Percentiles rank a stretch among this genome's conserved stretches.
These are phyloP conservation scores for Trichoderma parareesei DNA, from an alignment of 495 filamentous ascomycete genomes.

Conservation along the genomic window DNA sequence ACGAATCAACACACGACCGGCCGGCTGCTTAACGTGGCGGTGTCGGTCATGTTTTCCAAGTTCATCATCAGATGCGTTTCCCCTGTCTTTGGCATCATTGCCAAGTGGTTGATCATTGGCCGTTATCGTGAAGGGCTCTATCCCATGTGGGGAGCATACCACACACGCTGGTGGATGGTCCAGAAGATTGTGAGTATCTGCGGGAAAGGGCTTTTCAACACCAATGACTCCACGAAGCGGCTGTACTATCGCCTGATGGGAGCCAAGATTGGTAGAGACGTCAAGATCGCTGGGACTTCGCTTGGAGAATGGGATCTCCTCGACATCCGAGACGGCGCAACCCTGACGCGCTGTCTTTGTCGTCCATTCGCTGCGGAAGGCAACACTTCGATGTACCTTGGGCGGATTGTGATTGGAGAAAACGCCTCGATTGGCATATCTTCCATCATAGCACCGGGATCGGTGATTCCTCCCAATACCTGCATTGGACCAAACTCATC, in stretches of 20 bases:
- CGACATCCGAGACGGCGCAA: constrained; percentile 32
- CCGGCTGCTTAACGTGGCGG: constrained; percentile 28
- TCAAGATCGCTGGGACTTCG: constrained; percentile 24
- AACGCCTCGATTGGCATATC: constrained; percentile 29
- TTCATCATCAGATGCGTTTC: constrained; percentile 19
- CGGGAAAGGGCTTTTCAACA: constrained; percentile 31
- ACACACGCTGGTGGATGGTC: constrained; percentile 42
- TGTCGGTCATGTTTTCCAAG: constrained; percentile 25
- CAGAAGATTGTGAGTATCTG: constrained; percentile 34
- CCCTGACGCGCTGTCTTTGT: constrained; percentile 27
- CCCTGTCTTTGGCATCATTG: constrained; percentile 29
- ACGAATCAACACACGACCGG: constrained; percentile 22
- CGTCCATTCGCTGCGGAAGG: constrained; percentile 38
- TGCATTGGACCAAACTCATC: constrained; percentile 42
- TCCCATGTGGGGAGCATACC: constrained; percentile 42
- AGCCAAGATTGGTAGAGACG: constrained; percentile 33
- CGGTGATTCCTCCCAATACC: constrained; percentile 27
- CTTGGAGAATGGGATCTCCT: constrained; percentile 40
- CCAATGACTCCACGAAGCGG: constrained; percentile 24
- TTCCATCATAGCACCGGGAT: constrained; percentile 35
- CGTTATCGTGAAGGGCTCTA: constrained; percentile 34
- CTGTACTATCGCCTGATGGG: constrained; percentile 36
- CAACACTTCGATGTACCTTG: constrained; percentile 40
- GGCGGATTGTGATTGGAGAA: constrained; percentile 31
- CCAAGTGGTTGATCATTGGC: constrained; percentile 40